Evolutionary conservation across 176 grass and related monocot species (phyloP).

Genomic region (Carex cristatella): DNA sequence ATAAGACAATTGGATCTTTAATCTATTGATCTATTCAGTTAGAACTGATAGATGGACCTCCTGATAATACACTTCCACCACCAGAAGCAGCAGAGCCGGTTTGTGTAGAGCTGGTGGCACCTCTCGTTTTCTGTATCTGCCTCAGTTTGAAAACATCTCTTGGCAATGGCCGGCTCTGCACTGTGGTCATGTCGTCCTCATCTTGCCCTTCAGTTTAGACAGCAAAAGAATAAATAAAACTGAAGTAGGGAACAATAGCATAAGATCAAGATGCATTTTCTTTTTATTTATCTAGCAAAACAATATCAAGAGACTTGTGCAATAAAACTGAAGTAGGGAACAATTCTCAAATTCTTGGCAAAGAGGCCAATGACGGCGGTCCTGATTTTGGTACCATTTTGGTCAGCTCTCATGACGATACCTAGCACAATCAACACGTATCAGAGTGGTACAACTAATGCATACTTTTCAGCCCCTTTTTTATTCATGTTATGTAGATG

Average conservation of each 20-base stretch:
- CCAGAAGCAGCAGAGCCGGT: conserved; percentile 76
- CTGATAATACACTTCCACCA: conserved; percentile 72
- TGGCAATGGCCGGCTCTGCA: conserved; percentile 54
- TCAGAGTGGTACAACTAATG: not conserved
- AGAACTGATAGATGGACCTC: conserved; percentile 69
- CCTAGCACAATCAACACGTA: not conserved
- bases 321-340: not conserved
- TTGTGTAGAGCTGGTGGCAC: conserved; percentile 33
- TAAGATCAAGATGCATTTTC: not conserved
- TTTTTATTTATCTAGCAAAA: not conserved
- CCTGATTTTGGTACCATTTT: not conserved
- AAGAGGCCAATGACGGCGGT: not conserved
- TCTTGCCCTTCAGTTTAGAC: conserved; percentile 54
- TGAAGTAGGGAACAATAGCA: not conserved
- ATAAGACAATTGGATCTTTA: not conserved
- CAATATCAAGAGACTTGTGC: not conserved
- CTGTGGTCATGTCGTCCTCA: conserved; percentile 48
- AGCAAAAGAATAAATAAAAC: not conserved
- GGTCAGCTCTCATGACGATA: not conserved
- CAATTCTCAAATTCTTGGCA: not conserved
- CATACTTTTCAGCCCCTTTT: not conserved
- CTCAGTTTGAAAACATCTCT: conserved; percentile 82
- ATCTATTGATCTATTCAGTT: conserved; percentile 25
- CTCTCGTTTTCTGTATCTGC: conserved; percentile 72
- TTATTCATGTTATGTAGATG: not conserved